These are phyloP conservation scores for Gloeophyllum trabeum DNA, from an alignment of 768 basidiomycete species.

Conservation along the genomic window DNA sequence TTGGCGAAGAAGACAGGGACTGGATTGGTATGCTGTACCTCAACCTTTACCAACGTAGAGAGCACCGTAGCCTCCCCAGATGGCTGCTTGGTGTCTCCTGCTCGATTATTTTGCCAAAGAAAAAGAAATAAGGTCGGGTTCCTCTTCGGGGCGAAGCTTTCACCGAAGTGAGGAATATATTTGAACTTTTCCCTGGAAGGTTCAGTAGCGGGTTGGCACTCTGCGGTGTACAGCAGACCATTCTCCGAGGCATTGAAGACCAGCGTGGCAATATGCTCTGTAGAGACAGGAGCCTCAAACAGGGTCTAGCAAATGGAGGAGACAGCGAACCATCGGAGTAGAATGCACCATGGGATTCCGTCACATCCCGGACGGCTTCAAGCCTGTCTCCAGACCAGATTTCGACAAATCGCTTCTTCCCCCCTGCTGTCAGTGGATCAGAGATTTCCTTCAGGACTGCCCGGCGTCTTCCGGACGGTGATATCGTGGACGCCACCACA, in stretches of 20 bases:
- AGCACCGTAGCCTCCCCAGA: constrained; percentile 3
- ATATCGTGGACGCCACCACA: constrained; percentile 27
- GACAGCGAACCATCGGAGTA: constrained; percentile 42
- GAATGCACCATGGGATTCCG: constrained; percentile 44
- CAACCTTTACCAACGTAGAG: constrained; percentile 4
- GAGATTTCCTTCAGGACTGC: constrained; percentile 33
- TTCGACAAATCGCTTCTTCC: constrained; percentile 43
- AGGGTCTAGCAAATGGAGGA: not conserved
- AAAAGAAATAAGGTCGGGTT: constrained; percentile 44
- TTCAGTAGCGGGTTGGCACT: constrained; percentile 25
- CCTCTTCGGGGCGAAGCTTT: constrained; percentile 41
- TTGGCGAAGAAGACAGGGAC: constrained; percentile 38
- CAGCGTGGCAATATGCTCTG: constrained; percentile 41
- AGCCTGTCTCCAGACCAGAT: constrained; percentile 38
- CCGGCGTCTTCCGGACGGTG: constrained; percentile 27
- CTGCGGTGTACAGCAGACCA: constrained; percentile 50
- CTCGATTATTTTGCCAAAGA: too few species aligned
- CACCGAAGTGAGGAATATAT: constrained; percentile 53
- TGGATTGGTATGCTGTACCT: constrained; percentile 3
- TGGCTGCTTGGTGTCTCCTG: too few species aligned
- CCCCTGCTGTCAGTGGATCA: constrained; percentile 9
- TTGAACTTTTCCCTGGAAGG: constrained; percentile 30
- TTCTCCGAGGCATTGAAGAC: constrained; percentile 43
- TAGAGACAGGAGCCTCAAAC: not conserved
- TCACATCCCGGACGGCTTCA: constrained; percentile 41